Conservation (phyloP, 345 rosid genomes). For the Gossypium bickii region DNA sequence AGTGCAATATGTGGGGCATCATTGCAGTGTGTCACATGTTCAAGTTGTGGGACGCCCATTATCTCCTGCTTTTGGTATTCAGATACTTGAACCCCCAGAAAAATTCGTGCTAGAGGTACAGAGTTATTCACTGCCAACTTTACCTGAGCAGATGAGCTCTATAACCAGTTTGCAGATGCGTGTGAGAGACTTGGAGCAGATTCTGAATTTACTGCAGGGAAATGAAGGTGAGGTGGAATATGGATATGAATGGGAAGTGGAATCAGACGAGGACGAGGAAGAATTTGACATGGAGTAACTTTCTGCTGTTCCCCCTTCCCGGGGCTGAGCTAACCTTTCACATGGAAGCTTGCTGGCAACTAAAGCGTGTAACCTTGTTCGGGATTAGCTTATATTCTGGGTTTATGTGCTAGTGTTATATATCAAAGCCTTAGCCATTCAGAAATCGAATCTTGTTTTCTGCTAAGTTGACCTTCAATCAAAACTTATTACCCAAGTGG, state of each 20-base stretch:
- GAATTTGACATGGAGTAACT: too few species aligned
- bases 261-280: background rate
- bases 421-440: too few species aligned
- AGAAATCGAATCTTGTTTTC: background rate
- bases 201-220: background rate
- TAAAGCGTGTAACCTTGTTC: too few species aligned
- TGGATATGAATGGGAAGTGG: conserved; percentile 37
- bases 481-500: too few species aligned
- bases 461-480: background rate
- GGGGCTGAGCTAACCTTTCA: too few species aligned
- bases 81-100: conserved; percentile 41
- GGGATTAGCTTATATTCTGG: too few species aligned
- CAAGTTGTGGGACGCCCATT: conserved; percentile 59
- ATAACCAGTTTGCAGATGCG: conserved; percentile 21
- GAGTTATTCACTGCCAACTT: conserved; percentile 37
- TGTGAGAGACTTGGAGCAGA: background rate
- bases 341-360: too few species aligned
- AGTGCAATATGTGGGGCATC: conserved; percentile 9
- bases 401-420: too few species aligned
- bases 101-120: conserved; percentile 45
- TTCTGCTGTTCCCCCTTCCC: too few species aligned
- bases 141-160: conserved; percentile 8
- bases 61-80: conserved; percentile 43
- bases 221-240: conserved; percentile 28
- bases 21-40: conserved; percentile 71